phyloP scores from a whole-genome alignment of 192 early-diverging fungal genomes.

The Coemansia asiatica region DNA sequence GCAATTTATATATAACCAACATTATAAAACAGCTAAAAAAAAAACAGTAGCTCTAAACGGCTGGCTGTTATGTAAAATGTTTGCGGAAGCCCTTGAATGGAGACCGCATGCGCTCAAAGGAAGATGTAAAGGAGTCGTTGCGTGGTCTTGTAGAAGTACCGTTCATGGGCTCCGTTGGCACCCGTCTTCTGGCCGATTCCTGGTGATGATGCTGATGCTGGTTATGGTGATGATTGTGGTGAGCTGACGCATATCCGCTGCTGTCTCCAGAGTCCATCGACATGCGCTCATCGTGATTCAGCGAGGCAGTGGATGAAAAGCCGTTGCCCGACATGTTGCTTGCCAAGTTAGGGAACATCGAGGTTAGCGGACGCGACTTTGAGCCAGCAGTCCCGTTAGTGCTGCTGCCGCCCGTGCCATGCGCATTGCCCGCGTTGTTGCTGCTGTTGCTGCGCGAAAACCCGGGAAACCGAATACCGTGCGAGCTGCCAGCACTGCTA shows the following conservation, averaged over 20 bases:
- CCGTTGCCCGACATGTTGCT: constrained; percentile 32
- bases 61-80: constrained; percentile 28
- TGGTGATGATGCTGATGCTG: constrained; percentile 1
- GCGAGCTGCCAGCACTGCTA: constrained; percentile 2
- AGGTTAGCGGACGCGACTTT: constrained; percentile 21
- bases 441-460: constrained; percentile 13
- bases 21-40: constrained; percentile 10
- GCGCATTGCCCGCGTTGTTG: neutral
- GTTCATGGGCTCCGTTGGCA: constrained; percentile 24
- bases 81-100: constrained; percentile 56
- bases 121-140: constrained; percentile 48
- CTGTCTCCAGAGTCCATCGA: constrained; percentile 17
- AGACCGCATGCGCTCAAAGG: constrained; percentile 53
- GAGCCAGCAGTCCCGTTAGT: constrained; percentile 6
- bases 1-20: too few species aligned
- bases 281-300: constrained; percentile 9
- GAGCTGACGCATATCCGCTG: neutral
- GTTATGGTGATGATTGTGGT: neutral
- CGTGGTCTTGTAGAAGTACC: constrained; percentile 23
- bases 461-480: constrained; percentile 8
- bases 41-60: neutral
- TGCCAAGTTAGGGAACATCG: constrained; percentile 44
- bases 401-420: neutral
- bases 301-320: constrained; percentile 27
- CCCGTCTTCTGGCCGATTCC: constrained; percentile 2